Evolutionary conservation across 2,329 filamentous ascomycete genomes (phyloP).

Genomic region (Nemania sp.): DNA sequence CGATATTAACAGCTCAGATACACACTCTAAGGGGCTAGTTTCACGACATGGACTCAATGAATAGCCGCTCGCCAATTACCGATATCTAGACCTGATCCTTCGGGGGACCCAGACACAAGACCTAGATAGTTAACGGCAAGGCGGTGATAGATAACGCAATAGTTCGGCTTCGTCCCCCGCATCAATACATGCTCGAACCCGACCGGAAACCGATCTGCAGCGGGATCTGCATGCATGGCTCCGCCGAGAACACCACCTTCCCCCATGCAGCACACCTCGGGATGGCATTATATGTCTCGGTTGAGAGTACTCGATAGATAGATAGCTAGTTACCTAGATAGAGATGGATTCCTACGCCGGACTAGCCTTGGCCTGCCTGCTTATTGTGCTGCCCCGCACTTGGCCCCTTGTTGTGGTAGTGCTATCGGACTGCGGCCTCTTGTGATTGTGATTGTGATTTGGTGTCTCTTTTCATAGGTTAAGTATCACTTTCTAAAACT

Average conservation of each 20-base stretch:
- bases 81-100: background rate
- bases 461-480: background rate
- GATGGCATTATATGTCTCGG: constrained; percentile 16
- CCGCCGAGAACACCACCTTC: constrained; percentile 21
- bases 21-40: background rate
- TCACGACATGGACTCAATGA: background rate
- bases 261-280: constrained; percentile 5
- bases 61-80: background rate
- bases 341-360: background rate
- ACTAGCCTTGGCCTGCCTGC: background rate
- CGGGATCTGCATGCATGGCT: constrained; percentile 17
- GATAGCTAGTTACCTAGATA: too few species aligned
- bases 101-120: background rate
- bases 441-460: background rate
- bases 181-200: constrained; percentile 11
- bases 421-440: background rate
- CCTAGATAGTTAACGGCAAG: background rate
- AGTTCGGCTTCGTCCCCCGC: constrained; percentile 7
- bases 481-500: background rate
- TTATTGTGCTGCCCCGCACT: constrained; percentile 22
- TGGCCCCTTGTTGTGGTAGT: background rate
- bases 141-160: background rate
- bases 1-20: background rate
- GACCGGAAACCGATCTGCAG: constrained; percentile 27
- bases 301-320: constrained; percentile 1